These are phyloP conservation scores for Hygrophoropsis aurantiaca DNA, from an alignment of 768 basidiomycete genomes.

Conservation along the genomic window DNA sequence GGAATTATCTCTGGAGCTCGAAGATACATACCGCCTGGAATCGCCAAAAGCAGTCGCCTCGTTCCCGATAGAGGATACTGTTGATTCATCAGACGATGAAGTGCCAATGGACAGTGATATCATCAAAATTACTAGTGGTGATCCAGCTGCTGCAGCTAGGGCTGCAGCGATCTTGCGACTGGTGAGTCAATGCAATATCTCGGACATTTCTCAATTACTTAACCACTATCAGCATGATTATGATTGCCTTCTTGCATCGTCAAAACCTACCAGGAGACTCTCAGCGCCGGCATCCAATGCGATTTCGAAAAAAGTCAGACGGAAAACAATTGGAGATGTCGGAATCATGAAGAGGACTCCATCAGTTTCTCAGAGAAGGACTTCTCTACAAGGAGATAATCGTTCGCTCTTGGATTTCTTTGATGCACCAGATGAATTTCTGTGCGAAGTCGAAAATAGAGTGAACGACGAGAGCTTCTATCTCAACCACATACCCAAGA, in stretches of 20 bases:
- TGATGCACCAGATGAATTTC: constrained; percentile 7
- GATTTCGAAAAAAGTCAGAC: constrained; percentile 31
- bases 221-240: constrained; percentile 69
- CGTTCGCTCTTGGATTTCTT: constrained; percentile 28
- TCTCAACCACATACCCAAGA: background rate
- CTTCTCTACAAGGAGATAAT: constrained; percentile 7
- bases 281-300: constrained; percentile 33
- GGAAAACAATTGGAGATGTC: constrained; percentile 33
- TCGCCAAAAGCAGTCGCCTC: no score
- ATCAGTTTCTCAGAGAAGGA: constrained; percentile 11
- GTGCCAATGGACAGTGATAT: constrained; percentile 43
- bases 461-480: background rate
- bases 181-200: constrained; percentile 48
- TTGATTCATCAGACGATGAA: constrained; percentile 24
- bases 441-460: background rate
- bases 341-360: constrained; percentile 27
- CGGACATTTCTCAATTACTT: background rate
- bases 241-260: constrained; percentile 60
- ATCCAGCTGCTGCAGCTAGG: constrained; percentile 83
- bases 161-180: constrained; percentile 93
- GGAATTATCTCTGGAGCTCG: constrained; percentile 31
- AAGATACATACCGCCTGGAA: no score
- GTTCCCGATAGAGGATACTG: constrained; percentile 11
- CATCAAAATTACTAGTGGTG: constrained; percentile 81
- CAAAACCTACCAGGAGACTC: constrained; percentile 27